A percentile compares a stretch with the other conserved stretches of the same genome.
These are phyloP conservation scores for Pestalotiopsis fici DNA, from an alignment of 2,329 filamentous ascomycete genomes.

Conservation along the genomic window DNA sequence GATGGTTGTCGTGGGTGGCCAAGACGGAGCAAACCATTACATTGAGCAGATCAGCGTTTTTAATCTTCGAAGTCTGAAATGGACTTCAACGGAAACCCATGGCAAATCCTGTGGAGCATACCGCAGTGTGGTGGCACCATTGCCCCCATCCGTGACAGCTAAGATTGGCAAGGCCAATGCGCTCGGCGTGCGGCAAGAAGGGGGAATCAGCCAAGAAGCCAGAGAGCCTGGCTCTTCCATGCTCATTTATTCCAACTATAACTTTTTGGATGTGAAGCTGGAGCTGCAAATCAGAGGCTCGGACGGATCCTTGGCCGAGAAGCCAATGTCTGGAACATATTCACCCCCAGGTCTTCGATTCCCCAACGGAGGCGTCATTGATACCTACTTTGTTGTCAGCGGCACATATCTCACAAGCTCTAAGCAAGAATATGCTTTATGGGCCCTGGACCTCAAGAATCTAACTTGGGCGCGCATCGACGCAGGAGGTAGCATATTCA, in stretches of 20 bases:
- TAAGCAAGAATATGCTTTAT: slow-evolving; percentile 96
- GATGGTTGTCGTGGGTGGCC: slow-evolving; percentile 95
- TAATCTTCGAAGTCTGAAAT: slow-evolving; percentile 91
- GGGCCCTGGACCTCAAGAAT: slow-evolving; percentile 87
- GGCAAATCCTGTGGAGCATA: slow-evolving; percentile 96
- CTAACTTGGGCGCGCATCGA: slow-evolving; percentile 96
- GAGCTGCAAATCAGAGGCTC: slow-evolving; percentile 86
- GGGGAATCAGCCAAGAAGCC: slow-evolving; percentile 52
- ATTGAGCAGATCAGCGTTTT: slow-evolving; percentile 99
- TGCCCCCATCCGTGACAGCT: slow-evolving; percentile 66
- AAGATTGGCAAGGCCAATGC: slow-evolving; percentile 65
- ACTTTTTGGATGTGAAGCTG: slow-evolving; percentile 95
- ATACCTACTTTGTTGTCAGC: slow-evolving; percentile 95
- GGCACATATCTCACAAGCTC: slow-evolving; percentile 97
- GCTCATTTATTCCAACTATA: slow-evolving; percentile 99
- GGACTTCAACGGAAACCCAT: slow-evolving; percentile 85
- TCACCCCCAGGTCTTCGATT: slow-evolving; percentile 93
- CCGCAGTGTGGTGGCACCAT: slow-evolving; percentile 87
- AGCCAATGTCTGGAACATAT: slow-evolving; percentile 82
- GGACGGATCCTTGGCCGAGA: slow-evolving; percentile 83
- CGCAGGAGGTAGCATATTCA: slow-evolving; percentile 90
- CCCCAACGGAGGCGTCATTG: slow-evolving; percentile 92
- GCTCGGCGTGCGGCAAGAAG: slow-evolving; percentile 41
- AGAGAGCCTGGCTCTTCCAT: slow-evolving; percentile 69
- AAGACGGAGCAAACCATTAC: slow-evolving; percentile 97